phyloP scores from a whole-genome alignment of 129 eudicot species.

The Flaveria robusta region DNA sequence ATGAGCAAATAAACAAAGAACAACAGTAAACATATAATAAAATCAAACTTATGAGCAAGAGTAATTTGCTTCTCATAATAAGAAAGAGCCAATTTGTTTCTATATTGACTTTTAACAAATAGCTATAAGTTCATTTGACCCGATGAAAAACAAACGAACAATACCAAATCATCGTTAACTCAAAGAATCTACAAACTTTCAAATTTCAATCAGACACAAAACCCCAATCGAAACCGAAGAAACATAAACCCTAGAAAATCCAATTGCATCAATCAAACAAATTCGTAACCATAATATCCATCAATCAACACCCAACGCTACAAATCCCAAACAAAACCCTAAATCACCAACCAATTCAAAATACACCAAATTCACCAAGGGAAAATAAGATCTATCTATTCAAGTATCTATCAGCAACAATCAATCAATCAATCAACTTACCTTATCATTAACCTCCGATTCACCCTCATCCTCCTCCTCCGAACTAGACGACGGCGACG shows the following conservation, averaged over 20 bases:
- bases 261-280: not conserved
- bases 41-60: not conserved
- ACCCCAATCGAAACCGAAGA: not conserved
- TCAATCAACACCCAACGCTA: not conserved
- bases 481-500: conserved; percentile 36
- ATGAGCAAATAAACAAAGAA: not conserved
- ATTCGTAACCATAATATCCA: conserved; percentile 7
- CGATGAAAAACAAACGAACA: too few species aligned
- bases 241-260: conserved; percentile 24
- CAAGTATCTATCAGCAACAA: too few species aligned
- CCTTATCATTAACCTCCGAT: conserved; percentile 36
- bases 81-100: too few species aligned
- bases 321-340: conserved; percentile 20
- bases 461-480: conserved; percentile 35
- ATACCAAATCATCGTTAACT: too few species aligned
- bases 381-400: conserved; percentile 23
- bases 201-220: not conserved
- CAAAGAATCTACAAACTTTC: too few species aligned
- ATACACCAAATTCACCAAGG: not conserved
- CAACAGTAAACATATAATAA: not conserved
- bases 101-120: too few species aligned
- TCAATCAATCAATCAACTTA: not conserved
- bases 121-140: too few species aligned
- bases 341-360: conserved; percentile 10
- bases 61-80: not conserved